A percentile compares a stretch with the other conserved stretches of the same genome.
Conservation (phyloP, 1,139 yeast species). For the Arxiozyma bovina region DNA sequence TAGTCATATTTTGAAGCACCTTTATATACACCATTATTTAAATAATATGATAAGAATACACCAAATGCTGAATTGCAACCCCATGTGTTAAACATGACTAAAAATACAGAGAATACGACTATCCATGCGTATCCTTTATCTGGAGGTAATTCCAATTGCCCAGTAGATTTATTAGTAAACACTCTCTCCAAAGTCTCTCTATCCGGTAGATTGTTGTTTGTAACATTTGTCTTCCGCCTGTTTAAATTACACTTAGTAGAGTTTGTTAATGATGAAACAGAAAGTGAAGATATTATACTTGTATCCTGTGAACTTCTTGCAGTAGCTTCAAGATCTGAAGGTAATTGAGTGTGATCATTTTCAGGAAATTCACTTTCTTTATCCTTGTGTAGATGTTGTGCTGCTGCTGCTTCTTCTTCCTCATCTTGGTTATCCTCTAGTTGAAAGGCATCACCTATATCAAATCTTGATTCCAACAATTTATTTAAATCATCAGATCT, state of each 20-base stretch:
- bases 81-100: constrained; percentile 58
- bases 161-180: constrained; percentile 30
- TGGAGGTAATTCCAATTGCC: constrained; percentile 40
- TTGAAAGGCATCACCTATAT: constrained; percentile 27
- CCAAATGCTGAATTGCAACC: constrained; percentile 68
- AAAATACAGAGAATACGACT: constrained; percentile 45
- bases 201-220: constrained; percentile 2
- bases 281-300: not conserved
- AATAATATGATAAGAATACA: constrained; percentile 52
- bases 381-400: constrained; percentile 10
- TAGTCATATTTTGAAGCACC: constrained; percentile 53
- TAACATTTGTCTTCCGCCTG: not conserved
- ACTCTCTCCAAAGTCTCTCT: constrained; percentile 22
- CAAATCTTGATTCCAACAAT: constrained; percentile 21
- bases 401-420: constrained; percentile 10
- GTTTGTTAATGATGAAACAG: not conserved
- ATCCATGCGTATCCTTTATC: constrained; percentile 73
- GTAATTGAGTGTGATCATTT: constrained; percentile 25
- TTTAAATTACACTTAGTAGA: not conserved
- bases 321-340: constrained; percentile 1
- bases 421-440: constrained; percentile 13
- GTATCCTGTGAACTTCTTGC: not conserved
- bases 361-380: constrained; percentile 8
- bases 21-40: constrained; percentile 40
- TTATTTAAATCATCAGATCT: constrained; percentile 12